These are phyloP conservation scores for Penicillium sp. DNA, from an alignment of 2,329 filamentous ascomycete genomes.

Conservation along the genomic window DNA sequence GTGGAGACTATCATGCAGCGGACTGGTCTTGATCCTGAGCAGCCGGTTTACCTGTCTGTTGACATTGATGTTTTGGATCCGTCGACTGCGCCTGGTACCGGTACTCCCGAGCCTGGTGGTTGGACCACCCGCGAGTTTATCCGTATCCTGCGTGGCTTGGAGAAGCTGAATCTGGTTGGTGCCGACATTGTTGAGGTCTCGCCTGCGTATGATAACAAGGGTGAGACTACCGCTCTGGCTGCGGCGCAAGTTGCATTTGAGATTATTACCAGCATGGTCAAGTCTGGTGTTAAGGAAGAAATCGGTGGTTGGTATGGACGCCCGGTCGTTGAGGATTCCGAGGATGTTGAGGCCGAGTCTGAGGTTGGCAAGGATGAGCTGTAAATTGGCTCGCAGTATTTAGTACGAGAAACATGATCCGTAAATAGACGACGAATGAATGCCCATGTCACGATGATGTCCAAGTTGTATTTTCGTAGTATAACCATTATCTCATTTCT, in stretches of 20 bases:
- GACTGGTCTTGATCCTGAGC: slow-evolving; percentile 65
- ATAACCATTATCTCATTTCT: neutral
- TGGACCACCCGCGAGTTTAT: slow-evolving; percentile 91
- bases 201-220: slow-evolving; percentile 77
- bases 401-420: slow-evolving; percentile 15
- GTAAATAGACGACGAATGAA: slow-evolving; percentile 22
- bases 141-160: slow-evolving; percentile 76
- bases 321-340: slow-evolving; percentile 20
- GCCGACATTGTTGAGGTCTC: slow-evolving; percentile 89
- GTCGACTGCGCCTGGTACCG: slow-evolving; percentile 70
- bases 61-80: slow-evolving; percentile 83
- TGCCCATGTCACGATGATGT: slow-evolving; percentile 1
- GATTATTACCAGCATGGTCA: slow-evolving; percentile 67
- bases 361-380: slow-evolving; percentile 31
- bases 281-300: slow-evolving; percentile 42
- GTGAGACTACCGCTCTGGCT: slow-evolving; percentile 79
- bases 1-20: slow-evolving; percentile 68
- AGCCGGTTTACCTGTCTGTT: slow-evolving; percentile 77
- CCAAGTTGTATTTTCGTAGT: neutral
- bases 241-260: slow-evolving; percentile 84
- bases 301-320: slow-evolving; percentile 44
- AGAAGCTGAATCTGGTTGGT: slow-evolving; percentile 80
- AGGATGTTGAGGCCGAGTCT: slow-evolving; percentile 5
- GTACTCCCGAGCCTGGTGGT: slow-evolving; percentile 85
- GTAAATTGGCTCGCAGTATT: slow-evolving; percentile 6